phyloP scores from a whole-genome alignment of 768 basidiomycete genomes.

The Suillus clintonianus region DNA sequence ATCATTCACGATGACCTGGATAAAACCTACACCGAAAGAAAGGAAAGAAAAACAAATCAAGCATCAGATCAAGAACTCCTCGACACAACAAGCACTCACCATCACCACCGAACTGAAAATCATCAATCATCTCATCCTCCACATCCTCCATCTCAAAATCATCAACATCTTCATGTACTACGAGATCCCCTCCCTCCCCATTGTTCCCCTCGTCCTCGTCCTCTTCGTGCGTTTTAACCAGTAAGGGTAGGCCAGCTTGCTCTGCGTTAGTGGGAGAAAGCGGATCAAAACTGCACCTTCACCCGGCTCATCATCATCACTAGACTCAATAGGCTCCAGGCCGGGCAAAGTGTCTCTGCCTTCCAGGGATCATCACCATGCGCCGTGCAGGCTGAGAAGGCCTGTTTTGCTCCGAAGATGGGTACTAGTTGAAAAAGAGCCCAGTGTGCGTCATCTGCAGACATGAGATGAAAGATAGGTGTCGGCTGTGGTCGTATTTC shows the following conservation, averaged over 20 bases:
- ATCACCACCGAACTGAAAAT: conserved; percentile 5
- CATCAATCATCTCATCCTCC: conserved; percentile 10
- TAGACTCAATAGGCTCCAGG: conserved; percentile 2
- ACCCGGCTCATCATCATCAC: not conserved
- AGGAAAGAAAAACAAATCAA: not conserved
- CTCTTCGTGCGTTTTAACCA: conserved; percentile 1
- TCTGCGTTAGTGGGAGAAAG: not conserved
- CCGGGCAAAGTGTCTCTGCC: not conserved
- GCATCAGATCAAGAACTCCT: conserved; percentile 7
- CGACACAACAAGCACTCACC: not conserved
- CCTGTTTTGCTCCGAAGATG: conserved; percentile 7
- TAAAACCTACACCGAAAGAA: conserved; percentile 7
- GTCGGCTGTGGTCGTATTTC: conserved; percentile 15
- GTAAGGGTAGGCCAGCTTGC: not conserved
- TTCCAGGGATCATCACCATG: not conserved
- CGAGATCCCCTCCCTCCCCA: not conserved
- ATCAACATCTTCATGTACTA: conserved; percentile 2
- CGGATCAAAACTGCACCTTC: not conserved
- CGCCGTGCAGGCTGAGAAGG: not conserved
- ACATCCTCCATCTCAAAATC: conserved; percentile 8
- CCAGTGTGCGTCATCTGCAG: conserved; percentile 58
- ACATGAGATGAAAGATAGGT: conserved; percentile 42
- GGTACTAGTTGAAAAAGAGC: conserved; percentile 51
- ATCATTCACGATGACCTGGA: conserved; percentile 18
- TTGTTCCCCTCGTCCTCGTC: conserved; percentile 9